A percentile compares a stretch with the other conserved stretches of the same genome.
Conservation (phyloP, 768 basidiomycete species). For the Leucocoprinus birnbaumii region DNA sequence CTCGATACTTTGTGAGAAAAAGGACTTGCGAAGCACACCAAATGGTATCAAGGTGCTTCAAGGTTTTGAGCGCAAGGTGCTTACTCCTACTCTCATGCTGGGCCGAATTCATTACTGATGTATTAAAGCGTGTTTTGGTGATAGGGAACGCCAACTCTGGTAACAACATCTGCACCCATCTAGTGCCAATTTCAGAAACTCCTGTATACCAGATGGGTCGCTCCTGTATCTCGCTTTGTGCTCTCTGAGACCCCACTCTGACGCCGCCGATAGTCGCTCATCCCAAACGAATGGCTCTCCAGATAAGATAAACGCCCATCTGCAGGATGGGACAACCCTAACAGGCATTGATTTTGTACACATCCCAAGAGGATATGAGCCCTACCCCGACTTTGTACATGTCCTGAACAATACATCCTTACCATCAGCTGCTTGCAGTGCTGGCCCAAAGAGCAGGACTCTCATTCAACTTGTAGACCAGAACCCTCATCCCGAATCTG, state of each 20-base stretch:
- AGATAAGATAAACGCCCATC: slow-evolving; percentile 28
- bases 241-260: slow-evolving; percentile 19
- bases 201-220: slow-evolving; percentile 49
- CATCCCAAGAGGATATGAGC: slow-evolving; percentile 45
- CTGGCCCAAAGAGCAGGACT: not conserved
- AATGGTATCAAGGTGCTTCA: slow-evolving; percentile 37
- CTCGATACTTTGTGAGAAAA: slow-evolving; percentile 30
- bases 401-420: slow-evolving; percentile 13
- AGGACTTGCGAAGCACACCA: slow-evolving; percentile 40
- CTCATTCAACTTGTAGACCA: slow-evolving; percentile 27
- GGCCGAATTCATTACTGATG: not conserved
- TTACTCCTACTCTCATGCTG: not conserved
- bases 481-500: slow-evolving; percentile 20
- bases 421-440: too few relatives aligned
- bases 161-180: slow-evolving; percentile 50
- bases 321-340: slow-evolving; percentile 36
- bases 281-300: too few relatives aligned
- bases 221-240: slow-evolving; percentile 32
- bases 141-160: slow-evolving; percentile 51
- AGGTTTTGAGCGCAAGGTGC: slow-evolving; percentile 34
- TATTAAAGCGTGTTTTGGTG: slow-evolving; percentile 38
- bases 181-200: slow-evolving; percentile 30
- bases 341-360: slow-evolving; percentile 39
- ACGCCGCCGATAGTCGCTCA: too few relatives aligned
- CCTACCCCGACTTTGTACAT: slow-evolving; percentile 38